These are phyloP conservation scores for Schizopora paradoxa DNA, from an alignment of 1,284 basidiomycete genomes.

Conservation along the genomic window DNA sequence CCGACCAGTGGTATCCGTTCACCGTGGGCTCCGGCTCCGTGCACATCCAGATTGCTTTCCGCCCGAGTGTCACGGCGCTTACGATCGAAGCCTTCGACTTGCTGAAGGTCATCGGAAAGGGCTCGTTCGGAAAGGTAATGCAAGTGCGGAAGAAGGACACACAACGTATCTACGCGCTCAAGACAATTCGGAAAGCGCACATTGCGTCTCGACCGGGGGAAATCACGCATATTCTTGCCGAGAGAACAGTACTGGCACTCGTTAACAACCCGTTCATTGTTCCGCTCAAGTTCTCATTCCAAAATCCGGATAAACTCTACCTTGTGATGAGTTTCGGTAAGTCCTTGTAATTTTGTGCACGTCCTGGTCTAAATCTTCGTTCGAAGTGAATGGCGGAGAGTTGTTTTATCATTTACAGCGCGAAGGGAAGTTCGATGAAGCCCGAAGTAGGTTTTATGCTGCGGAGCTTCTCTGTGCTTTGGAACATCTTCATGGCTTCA, in stretches of 20 bases:
- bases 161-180: slow-evolving; percentile 94
- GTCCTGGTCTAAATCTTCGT: slow-evolving; percentile 9
- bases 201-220: slow-evolving; percentile 95
- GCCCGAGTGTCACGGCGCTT: slow-evolving; percentile 71
- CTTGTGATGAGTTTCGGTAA: slow-evolving; percentile 91
- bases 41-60: slow-evolving; percentile 95
- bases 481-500: slow-evolving; percentile 96
- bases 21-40: slow-evolving; percentile 86
- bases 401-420: slow-evolving; percentile 97
- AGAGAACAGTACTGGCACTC: slow-evolving; percentile 92
- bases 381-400: slow-evolving; percentile 90
- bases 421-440: slow-evolving; percentile 95
- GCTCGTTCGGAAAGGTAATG: slow-evolving; percentile 97
- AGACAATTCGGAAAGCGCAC: slow-evolving; percentile 98
- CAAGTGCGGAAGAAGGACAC: slow-evolving; percentile 99
- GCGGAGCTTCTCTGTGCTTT: slow-evolving; percentile 92
- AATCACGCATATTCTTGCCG: slow-evolving; percentile 97
- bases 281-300: slow-evolving; percentile 98
- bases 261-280: slow-evolving; percentile 99
- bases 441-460: slow-evolving; percentile 92
- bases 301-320: slow-evolving; percentile 96
- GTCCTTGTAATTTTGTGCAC: slow-evolving; percentile 22
- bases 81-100: slow-evolving; percentile 97
- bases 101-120: slow-evolving; percentile 98
- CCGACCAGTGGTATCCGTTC: slow-evolving; percentile 86